These are phyloP conservation scores for Rhododendron griersonianum DNA, from an alignment of 148 eudicot genomes.

Conservation along the genomic window DNA sequence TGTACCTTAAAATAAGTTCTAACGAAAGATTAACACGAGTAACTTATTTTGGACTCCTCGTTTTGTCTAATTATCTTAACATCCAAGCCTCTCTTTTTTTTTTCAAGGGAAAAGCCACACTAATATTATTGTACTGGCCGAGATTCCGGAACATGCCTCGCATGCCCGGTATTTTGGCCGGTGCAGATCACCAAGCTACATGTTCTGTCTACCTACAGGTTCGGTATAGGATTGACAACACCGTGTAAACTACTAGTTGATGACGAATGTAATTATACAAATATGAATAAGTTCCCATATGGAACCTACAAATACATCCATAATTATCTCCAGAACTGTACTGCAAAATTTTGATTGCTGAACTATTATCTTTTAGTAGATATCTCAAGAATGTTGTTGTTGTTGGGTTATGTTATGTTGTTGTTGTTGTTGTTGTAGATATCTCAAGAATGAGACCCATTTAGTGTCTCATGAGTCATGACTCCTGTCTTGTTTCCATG, in stretches of 20 bases:
- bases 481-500: background rate
- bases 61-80: no score
- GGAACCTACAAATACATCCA: background rate
- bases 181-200: background rate
- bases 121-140: background rate
- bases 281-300: background rate
- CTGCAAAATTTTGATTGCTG: background rate
- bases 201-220: background rate
- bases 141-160: background rate
- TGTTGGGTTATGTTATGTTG: no score
- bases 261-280: background rate
- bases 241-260: background rate
- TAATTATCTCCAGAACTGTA: background rate
- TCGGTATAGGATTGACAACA: background rate
- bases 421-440: no score
- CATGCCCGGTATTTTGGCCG: background rate
- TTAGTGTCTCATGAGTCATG: background rate
- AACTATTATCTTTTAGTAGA: background rate
- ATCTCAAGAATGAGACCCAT: background rate
- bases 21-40: no score
- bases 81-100: no score
- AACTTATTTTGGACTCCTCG: no score
- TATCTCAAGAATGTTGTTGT: background rate
- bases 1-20: no score
- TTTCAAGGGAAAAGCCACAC: background rate